These are phyloP conservation scores for Juglanconis sp. DNA, from an alignment of 2,329 filamentous ascomycete genomes.

Conservation along the genomic window DNA sequence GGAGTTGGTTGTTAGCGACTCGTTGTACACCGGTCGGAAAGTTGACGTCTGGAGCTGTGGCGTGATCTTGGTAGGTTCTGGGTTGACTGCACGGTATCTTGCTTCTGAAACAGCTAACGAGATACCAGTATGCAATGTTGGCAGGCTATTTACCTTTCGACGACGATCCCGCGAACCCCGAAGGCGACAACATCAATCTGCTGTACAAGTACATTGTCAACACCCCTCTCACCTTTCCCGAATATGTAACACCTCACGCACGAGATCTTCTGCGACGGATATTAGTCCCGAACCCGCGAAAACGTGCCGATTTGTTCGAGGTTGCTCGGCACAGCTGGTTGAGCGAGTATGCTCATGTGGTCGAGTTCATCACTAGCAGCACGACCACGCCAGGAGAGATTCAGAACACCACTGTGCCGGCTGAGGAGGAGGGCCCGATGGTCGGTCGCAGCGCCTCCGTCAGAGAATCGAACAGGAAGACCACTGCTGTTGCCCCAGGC, in stretches of 20 bases:
- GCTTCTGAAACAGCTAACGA: slow-evolving; percentile 11
- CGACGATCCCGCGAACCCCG: slow-evolving; percentile 95
- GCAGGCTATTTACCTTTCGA: slow-evolving; percentile 97
- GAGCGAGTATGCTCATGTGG: slow-evolving; percentile 93
- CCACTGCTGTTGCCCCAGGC: slow-evolving; percentile 38
- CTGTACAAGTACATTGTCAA: slow-evolving; percentile 99
- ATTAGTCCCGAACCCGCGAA: slow-evolving; percentile 89
- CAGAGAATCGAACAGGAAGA: slow-evolving; percentile 75
- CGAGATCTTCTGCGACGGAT: slow-evolving; percentile 89
- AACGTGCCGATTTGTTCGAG: slow-evolving; percentile 93
- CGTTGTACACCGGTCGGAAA: slow-evolving; percentile 93
- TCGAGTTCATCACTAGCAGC: slow-evolving; percentile 94
- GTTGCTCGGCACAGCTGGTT: slow-evolving; percentile 98
- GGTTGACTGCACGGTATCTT: neutral
- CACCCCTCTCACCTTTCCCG: slow-evolving; percentile 93
- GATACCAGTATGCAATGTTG: slow-evolving; percentile 92
- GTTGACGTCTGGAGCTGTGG: slow-evolving; percentile 99
- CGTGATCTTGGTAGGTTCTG: slow-evolving; percentile 80
- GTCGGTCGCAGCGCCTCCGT: slow-evolving; percentile 89
- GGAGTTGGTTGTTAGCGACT: slow-evolving; percentile 95
- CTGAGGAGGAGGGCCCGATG: slow-evolving; percentile 57
- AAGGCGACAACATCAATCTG: slow-evolving; percentile 98
- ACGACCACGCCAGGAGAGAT: slow-evolving; percentile 86
- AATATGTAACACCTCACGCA: slow-evolving; percentile 97
- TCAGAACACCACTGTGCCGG: slow-evolving; percentile 69